Conservation (phyloP, 352 stramenopile genomes). For the Albugo candida region DNA sequence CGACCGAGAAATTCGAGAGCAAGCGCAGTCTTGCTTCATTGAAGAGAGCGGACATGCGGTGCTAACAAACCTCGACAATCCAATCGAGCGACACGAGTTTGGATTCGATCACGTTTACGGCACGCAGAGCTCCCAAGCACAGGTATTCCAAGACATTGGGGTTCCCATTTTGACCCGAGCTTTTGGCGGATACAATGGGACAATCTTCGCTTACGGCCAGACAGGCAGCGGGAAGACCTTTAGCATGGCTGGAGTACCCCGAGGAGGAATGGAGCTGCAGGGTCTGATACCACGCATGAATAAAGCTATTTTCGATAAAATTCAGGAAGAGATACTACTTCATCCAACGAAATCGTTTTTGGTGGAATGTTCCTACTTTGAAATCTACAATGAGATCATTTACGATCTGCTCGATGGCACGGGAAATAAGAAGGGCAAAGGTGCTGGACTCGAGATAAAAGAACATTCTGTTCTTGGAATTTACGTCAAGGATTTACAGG, state of each 20-base stretch:
- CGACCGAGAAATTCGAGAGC: slow-evolving; percentile 61
- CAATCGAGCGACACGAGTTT: slow-evolving; percentile 63
- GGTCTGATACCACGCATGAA: slow-evolving; percentile 87
- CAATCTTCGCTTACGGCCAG: slow-evolving; percentile 81
- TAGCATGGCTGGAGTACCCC: slow-evolving; percentile 60
- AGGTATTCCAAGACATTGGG: slow-evolving; percentile 66
- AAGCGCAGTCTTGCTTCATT: slow-evolving; percentile 50
- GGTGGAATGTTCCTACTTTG: slow-evolving; percentile 86
- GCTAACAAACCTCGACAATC: slow-evolving; percentile 69
- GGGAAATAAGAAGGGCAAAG: slow-evolving; percentile 61
- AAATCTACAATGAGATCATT: slow-evolving; percentile 95
- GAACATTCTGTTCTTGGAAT: slow-evolving; percentile 88
- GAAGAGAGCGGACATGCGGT: slow-evolving; percentile 53
- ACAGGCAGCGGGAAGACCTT: slow-evolving; percentile 79
- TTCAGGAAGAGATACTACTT: slow-evolving; percentile 36
- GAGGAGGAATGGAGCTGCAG: slow-evolving; percentile 30
- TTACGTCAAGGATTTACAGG: slow-evolving; percentile 84
- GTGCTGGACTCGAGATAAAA: slow-evolving; percentile 77
- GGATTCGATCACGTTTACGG: slow-evolving; percentile 80
- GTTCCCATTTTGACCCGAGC: slow-evolving; percentile 55
- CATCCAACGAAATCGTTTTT: slow-evolving; percentile 70
- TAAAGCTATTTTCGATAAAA: slow-evolving; percentile 73
- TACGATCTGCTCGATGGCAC: slow-evolving; percentile 86
- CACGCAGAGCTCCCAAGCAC: slow-evolving; percentile 44
- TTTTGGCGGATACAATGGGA: slow-evolving; percentile 77